These are phyloP conservation scores for Articulospora tetracladia DNA, from an alignment of 495 filamentous ascomycete genomes.

Conservation along the genomic window DNA sequence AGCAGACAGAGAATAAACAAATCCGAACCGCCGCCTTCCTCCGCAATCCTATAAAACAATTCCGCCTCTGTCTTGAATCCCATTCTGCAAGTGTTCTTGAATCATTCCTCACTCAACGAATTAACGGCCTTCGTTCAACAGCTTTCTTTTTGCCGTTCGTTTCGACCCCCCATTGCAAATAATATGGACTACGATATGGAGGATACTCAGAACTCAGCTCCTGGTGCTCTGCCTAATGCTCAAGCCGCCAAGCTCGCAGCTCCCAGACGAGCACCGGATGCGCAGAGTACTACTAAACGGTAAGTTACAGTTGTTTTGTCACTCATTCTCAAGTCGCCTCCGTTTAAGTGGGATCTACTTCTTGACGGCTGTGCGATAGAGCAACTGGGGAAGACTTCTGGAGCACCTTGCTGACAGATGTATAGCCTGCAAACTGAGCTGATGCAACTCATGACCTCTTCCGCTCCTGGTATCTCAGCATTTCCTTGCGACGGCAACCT, in stretches of 20 bases:
- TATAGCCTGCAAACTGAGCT: constrained; percentile 89
- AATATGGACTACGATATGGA: constrained; percentile 41
- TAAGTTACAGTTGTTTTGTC: constrained; percentile 31
- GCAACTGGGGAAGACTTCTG: too few relatives aligned
- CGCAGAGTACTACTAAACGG: constrained; percentile 78
- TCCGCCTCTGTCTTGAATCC: constrained; percentile 2
- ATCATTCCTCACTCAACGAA: constrained; percentile 6
- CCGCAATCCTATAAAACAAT: background rate
- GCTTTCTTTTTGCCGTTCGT: constrained; percentile 2
- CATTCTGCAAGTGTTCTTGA: constrained; percentile 1
- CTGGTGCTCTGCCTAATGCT: constrained; percentile 46
- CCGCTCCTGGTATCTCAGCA: constrained; percentile 89
- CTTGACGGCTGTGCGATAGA: background rate
- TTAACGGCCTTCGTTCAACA: constrained; percentile 12
- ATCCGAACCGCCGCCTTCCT: background rate
- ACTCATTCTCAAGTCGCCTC: background rate
- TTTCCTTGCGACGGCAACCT: constrained; percentile 91
- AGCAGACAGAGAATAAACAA: background rate
- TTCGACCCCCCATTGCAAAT: constrained; percentile 1
- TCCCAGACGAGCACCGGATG: constrained; percentile 51
- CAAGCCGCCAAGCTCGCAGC: constrained; percentile 55
- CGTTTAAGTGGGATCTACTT: too few relatives aligned
- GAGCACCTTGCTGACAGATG: constrained; percentile 15
- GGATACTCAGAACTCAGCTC: constrained; percentile 68
- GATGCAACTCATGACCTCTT: constrained; percentile 95